Base-by-base conservation (phyloP, 2,329 filamentous ascomycete species). In the Neoscytalidium dimidiatum region DNA sequence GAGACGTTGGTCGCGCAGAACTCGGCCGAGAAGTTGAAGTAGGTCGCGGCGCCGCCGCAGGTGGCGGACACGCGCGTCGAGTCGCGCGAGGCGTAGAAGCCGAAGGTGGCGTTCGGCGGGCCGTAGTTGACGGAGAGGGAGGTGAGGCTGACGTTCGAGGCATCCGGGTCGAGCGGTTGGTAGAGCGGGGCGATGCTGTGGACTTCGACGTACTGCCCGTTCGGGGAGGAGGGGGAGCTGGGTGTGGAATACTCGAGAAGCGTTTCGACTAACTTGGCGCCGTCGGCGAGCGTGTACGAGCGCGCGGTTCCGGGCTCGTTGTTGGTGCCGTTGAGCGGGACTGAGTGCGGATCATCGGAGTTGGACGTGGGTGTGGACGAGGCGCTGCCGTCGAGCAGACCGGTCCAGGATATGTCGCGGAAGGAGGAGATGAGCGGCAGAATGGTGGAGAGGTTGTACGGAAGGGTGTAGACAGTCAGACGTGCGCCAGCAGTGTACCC, bases 1-100 rank as follows among this genome's bases (percentile, higher is more conserved):
- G 63, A 49, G 7, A 66, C 66, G 66, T 72, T 70, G 2, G 67
- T 69, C 23, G 68, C 68, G 65, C 69, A 73, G 64, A 71, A 72
- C 38, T 67, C 62, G 29, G 67, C 68, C 3, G 71, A 70, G 60
- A 73, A 69, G 35, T 72, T 73, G 19, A 63, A 44, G 6, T 65
- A 68, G 28, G 64, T 70, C 2, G 69, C 69, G 9, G 57, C 26
- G 44, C 70, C 67, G 35, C 67, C 53, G 66, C 71, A 74, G 19
- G 66, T 62, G 21, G 67, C 60, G 7, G 68, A 70, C 1, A 70
- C 70, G 11, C 66, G 70, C 31, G 66, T 70, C 6, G 62, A 68
- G 61, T 72, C 70, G 26, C 67, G 69, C 17, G 66, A 62, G 23
- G 63, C 61, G 53, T 72, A 74, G 23, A 72, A 62, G 61, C 66